These are phyloP conservation scores for Mucor plumbeus DNA, from an alignment of 371 early-diverging fungal species.

Conservation along the genomic window DNA sequence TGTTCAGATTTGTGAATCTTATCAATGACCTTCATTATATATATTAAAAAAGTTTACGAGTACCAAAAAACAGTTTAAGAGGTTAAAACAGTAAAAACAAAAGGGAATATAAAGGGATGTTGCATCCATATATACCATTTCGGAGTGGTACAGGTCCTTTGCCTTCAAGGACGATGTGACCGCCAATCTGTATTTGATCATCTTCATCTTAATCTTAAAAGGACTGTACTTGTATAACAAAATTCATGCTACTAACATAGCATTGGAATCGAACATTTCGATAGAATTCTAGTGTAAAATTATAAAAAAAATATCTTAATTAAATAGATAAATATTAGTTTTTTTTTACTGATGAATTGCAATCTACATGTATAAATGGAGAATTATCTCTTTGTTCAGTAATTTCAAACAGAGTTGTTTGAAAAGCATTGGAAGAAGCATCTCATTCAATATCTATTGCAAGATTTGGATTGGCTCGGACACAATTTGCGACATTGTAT, in stretches of 20 bases:
- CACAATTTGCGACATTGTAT: conserved; percentile 12
- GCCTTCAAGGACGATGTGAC: conserved; percentile 13
- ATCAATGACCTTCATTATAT: conserved; percentile 75
- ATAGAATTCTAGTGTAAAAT: too few species aligned
- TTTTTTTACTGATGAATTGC: too few species aligned
- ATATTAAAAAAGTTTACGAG: neutral
- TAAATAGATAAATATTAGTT: too few species aligned
- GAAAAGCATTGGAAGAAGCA: neutral
- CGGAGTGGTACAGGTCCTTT: conserved; percentile 15
- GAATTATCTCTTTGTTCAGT: too few species aligned
- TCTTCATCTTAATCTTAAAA: conserved; percentile 18
- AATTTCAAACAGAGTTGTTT: neutral
- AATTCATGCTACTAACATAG: conserved; percentile 1
- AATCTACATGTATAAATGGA: too few species aligned
- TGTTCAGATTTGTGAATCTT: conserved; percentile 73
- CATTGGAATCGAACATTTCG: neutral
- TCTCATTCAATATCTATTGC: neutral
- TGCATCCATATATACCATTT: conserved; percentile 2
- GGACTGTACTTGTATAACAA: neutral
- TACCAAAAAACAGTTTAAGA: conserved; percentile 6
- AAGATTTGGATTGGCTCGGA: conserved; percentile 9
- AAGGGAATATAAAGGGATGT: neutral
- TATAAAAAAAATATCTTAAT: too few species aligned
- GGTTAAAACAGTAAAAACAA: conserved; percentile 15
- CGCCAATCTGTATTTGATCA: conserved; percentile 19